phyloP scores from a whole-genome alignment of 495 filamentous ascomycete species.

The Paragyromitra xinjiangensis region DNA sequence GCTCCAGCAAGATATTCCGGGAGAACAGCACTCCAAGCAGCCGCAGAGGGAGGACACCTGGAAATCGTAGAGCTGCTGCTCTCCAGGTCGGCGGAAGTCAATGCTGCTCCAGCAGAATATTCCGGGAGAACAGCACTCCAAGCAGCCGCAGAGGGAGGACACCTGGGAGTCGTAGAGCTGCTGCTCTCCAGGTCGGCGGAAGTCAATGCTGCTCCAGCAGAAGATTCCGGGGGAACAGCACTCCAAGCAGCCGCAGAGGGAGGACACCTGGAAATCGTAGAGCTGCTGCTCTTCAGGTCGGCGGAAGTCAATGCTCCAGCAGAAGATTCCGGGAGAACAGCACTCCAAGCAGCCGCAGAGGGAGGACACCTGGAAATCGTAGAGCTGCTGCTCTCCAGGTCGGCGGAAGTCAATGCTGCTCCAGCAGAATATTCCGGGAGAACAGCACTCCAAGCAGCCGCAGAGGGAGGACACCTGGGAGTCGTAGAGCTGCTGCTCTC shows the following conservation, averaged over 20 bases:
- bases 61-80: conserved; percentile 8
- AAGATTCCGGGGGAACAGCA: not conserved
- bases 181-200: not conserved
- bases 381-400: not conserved
- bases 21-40: conserved; percentile 11
- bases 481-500: not conserved
- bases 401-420: not conserved
- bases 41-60: conserved; percentile 1
- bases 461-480: not conserved
- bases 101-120: no score
- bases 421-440: not conserved
- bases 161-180: not conserved
- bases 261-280: not conserved
- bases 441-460: conserved; percentile 17
- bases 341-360: not conserved
- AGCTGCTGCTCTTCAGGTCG: conserved; percentile 1
- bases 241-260: not conserved
- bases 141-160: no score
- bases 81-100: not conserved
- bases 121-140: no score
- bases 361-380: not conserved
- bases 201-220: conserved; percentile 2
- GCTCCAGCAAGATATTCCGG: no score
- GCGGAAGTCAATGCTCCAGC: not conserved
- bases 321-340: not conserved